Base-by-base conservation (phyloP, 2,329 filamentous ascomycete species). In the Tolypocladium tundrense region DNA sequence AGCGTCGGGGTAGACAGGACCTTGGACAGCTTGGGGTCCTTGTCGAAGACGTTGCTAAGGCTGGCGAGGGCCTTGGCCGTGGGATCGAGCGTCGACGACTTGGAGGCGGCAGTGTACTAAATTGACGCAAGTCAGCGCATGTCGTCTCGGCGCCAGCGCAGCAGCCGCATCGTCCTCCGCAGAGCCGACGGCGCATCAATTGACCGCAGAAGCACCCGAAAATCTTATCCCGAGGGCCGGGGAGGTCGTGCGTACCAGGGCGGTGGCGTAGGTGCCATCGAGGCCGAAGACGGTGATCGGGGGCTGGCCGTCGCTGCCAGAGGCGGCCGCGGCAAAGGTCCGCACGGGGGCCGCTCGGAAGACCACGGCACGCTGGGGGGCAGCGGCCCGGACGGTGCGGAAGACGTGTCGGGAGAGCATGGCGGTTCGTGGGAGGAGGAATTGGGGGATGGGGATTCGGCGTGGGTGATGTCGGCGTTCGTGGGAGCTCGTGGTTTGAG, bases 221-320 rank as follows among this genome's bases (percentile, higher is more conserved):
- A 41, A 39, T 43, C 33, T 11, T 21, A 2, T 42, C 43, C 48
- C 57, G 55, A 52, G 60, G 58, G 60, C 39, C 39, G 33, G 45
- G 48, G n/a, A 43, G 48, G 57, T 48, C 33, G 33, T 43, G 66
- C 90, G 75, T 93, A 99, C 94, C 87, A 99, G 84, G 80, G 94
- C 94, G 79, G 88, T 91, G 75, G 94, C 94, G 80, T 99, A 99
- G 74, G 93, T 97, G 77, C 94, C 94, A 78, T 97, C 94, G 72
- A 99, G 80, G 69, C 94, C 94, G 78, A 91, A 99, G 72, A 99
- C 85, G 69, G 92, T 84, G 73, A 97, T 82, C 67, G 94, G 94
- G 69, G 93, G 86, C 82, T 90, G 92, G 75, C 85, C 77, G 61
- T 87, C 85, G 73, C 85, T 78, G 70, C 81, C 74, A 67, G 84